Base-by-base conservation (phyloP, 495 filamentous ascomycete species). In the Talaromyces trachyspermus region DNA sequence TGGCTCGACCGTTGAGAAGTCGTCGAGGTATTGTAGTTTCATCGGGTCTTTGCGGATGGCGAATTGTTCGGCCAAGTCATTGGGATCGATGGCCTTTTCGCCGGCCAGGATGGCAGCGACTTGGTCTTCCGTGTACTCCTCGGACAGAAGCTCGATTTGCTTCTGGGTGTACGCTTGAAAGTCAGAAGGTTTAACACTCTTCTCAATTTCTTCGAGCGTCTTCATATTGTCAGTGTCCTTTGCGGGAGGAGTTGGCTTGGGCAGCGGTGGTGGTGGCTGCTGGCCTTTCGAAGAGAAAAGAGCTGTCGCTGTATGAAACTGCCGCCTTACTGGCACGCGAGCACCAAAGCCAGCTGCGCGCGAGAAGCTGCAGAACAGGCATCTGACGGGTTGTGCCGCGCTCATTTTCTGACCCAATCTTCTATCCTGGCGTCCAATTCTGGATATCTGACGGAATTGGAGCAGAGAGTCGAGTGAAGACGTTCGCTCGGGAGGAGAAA, bases 101-200 rank as follows among this genome's bases (percentile, higher is more conserved):
- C 85, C 92, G 43, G 85, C 88, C 65, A 89, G 74, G 64, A 98
- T 81, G 37, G 89, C 86, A n/a, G 71, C 72, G 49, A 95, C 70
- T 66, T 98, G 92, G 50, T 81, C 76, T 11, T 83, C 75, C 5
- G 86, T 85, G 72, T 95, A 97, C 48, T 74, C 69, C 52, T 79
- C 68, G 24, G 61, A 54, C 29, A 97, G 73, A 12, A 64, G 54
- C 12, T 69, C 73, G 54, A 82, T 76, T 59, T 96, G 85, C 32
- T 80, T 75, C 37, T 70, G 62, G 3, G 81, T 81, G 69, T 94
- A 96, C 4, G 70, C 57, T 49, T 76, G 65, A 61, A 83, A 84
- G 51, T 54, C 73, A 49, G 46, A 65, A 46, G 48, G 76, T 61
- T 56, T 63, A 47, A 59, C 43, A 17, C 43, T 50, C 20, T 51